Percentiles rank a stretch among this genome's conserved stretches.
Conservation (phyloP, 768 basidiomycete species). For the Lactarius hengduanensis region DNA sequence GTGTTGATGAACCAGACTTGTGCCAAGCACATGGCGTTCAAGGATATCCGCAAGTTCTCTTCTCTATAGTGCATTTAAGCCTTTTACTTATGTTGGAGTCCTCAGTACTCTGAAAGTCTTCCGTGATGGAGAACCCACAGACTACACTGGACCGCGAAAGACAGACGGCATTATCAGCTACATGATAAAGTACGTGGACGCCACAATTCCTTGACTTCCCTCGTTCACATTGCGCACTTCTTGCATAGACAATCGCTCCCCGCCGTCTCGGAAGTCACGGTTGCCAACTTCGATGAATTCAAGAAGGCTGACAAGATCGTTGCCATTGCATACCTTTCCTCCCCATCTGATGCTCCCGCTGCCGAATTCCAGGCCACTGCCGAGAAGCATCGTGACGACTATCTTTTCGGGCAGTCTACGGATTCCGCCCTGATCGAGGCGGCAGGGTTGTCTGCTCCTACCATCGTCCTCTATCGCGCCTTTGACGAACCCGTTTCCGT, state of each 20-base stretch:
- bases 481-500: constrained; percentile 82
- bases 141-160: constrained; percentile 88
- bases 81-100: neutral
- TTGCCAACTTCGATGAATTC: constrained; percentile 80
- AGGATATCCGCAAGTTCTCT: constrained; percentile 82
- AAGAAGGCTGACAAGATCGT: constrained; percentile 87
- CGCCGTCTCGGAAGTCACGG: constrained; percentile 81
- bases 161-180: constrained; percentile 95
- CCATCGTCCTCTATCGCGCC: constrained; percentile 86
- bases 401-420: constrained; percentile 84
- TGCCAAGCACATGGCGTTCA: constrained; percentile 85
- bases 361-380: constrained; percentile 78
- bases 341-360: constrained; percentile 66
- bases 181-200: constrained; percentile 80
- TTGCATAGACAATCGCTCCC: constrained; percentile 81
- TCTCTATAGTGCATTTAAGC: neutral
- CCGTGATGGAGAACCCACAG: constrained; percentile 73
- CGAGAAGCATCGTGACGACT: constrained; percentile 87
- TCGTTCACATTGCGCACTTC: constrained; percentile 21
- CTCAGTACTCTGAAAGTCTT: constrained; percentile 86
- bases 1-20: constrained; percentile 89
- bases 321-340: constrained; percentile 76
- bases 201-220: neutral
- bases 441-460: constrained; percentile 75
- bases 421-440: constrained; percentile 66